phyloP scores from a whole-genome alignment of 805 yeast species.

The Candida insectalens region DNA sequence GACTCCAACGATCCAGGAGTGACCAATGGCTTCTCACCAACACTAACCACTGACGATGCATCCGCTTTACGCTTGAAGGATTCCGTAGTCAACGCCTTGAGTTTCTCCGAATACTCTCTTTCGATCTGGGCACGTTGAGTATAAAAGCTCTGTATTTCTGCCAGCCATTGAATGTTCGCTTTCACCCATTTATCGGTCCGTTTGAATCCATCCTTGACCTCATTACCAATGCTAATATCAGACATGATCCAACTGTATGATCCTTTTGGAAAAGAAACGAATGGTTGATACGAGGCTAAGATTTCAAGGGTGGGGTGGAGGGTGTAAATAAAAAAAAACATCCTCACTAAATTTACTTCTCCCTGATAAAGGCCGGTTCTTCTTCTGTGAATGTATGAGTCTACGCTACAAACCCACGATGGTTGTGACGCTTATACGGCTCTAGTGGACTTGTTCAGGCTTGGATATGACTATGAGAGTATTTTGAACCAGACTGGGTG shows the following conservation, averaged over 20 bases:
- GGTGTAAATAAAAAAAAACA: neutral
- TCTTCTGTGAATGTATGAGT: no score
- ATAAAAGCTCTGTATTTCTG: slow-evolving; percentile 76
- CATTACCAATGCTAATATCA: slow-evolving; percentile 49
- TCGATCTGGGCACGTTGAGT: slow-evolving; percentile 76
- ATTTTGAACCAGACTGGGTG: slow-evolving; percentile 9
- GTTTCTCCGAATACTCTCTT: slow-evolving; percentile 66
- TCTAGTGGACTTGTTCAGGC: neutral
- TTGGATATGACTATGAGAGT: slow-evolving; percentile 1
- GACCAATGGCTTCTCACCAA: slow-evolving; percentile 82
- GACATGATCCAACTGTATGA: no score
- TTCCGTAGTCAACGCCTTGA: slow-evolving; percentile 54
- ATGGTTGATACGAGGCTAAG: neutral
- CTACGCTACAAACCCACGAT: no score
- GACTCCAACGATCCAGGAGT: slow-evolving; percentile 94
- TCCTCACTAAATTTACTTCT: no score
- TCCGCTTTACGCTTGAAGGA: slow-evolving; percentile 72
- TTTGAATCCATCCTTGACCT: slow-evolving; percentile 71
- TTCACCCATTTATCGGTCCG: slow-evolving; percentile 71
- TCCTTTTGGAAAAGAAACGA: no score
- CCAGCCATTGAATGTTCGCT: slow-evolving; percentile 64
- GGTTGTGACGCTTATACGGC: no score
- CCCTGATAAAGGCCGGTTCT: no score
- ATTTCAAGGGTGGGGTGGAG: neutral
- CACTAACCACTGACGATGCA: slow-evolving; percentile 57